Conservation (phyloP, 2,329 filamentous ascomycete genomes). For the Orbilia ellipsospora region DNA sequence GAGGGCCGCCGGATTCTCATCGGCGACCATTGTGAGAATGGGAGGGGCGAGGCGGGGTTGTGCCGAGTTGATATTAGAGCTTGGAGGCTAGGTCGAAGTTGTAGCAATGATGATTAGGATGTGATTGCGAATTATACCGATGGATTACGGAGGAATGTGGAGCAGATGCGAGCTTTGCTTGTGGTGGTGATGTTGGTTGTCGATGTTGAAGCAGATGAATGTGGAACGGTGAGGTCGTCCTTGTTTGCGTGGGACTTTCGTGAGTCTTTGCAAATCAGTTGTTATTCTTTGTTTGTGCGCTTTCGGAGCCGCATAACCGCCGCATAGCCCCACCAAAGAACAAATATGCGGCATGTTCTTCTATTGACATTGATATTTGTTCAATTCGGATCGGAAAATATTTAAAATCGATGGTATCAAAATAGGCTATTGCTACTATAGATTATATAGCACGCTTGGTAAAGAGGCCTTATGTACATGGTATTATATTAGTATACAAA, state of each 20-base stretch:
- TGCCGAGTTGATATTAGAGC: neutral
- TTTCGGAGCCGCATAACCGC: slow-evolving; percentile 3
- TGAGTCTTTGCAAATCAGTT: slow-evolving; percentile 1
- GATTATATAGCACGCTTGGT: too few relatives aligned
- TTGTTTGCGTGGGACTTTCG: slow-evolving; percentile 2
- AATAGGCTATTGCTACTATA: too few relatives aligned
- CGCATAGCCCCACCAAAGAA: slow-evolving; percentile 1
- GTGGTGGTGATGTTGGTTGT: too few relatives aligned
- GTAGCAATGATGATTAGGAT: too few relatives aligned
- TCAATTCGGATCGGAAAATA: too few relatives aligned
- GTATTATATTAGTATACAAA: slow-evolving; percentile 2
- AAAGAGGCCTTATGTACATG: slow-evolving; percentile 5
- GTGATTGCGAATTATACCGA: too few relatives aligned
- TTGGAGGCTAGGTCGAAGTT: neutral
- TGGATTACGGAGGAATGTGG: too few relatives aligned
- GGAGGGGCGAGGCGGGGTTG: slow-evolving; percentile 11
- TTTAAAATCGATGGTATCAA: too few relatives aligned
- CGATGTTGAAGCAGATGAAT: too few relatives aligned
- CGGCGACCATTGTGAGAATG: slow-evolving; percentile 32
- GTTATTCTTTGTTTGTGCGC: neutral
- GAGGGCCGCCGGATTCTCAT: slow-evolving; percentile 35
- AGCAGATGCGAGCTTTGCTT: too few relatives aligned
- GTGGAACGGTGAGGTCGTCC: neutral
- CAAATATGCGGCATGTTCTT: slow-evolving; percentile 1
- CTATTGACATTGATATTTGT: too few relatives aligned